phyloP scores from a whole-genome alignment of 441 rosid species.

The Erysimum pusillum region DNA sequence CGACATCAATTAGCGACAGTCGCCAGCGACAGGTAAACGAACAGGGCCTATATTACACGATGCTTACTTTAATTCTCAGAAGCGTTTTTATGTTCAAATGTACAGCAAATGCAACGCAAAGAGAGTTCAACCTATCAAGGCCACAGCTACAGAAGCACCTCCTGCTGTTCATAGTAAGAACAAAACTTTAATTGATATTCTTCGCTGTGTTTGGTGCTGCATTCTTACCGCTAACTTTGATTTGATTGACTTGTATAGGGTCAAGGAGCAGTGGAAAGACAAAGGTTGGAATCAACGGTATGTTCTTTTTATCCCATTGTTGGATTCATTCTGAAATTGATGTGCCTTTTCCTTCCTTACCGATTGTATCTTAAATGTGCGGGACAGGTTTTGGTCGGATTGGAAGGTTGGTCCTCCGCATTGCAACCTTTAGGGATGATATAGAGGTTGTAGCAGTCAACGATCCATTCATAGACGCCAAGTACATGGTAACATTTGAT shows the following conservation, averaged over 20 bases:
- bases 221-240: constrained; percentile 27
- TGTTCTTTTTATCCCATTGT: constrained; percentile 23
- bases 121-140: constrained; percentile 69
- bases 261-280: constrained; percentile 64
- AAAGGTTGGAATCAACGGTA: constrained; percentile 91
- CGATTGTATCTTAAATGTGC: neutral
- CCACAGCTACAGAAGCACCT: constrained; percentile 79
- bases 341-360: neutral
- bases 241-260: constrained; percentile 51
- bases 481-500: constrained; percentile 79
- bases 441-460: constrained; percentile 90
- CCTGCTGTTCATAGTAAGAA: constrained; percentile 68
- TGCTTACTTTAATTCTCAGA: constrained; percentile 5
- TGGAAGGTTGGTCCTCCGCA: constrained; percentile 89
- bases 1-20: too few relatives aligned
- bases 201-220: constrained; percentile 4
- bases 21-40: too few relatives aligned
- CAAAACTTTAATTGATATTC: neutral
- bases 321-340: constrained; percentile 2
- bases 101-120: constrained; percentile 56
- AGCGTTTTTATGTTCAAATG: constrained; percentile 6
- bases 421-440: constrained; percentile 90
- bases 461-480: constrained; percentile 92
- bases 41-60: too few relatives aligned
- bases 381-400: constrained; percentile 94